These are phyloP conservation scores for Hymenochaete sp. DNA, from an alignment of 1,284 basidiomycete species.

Conservation along the genomic window DNA sequence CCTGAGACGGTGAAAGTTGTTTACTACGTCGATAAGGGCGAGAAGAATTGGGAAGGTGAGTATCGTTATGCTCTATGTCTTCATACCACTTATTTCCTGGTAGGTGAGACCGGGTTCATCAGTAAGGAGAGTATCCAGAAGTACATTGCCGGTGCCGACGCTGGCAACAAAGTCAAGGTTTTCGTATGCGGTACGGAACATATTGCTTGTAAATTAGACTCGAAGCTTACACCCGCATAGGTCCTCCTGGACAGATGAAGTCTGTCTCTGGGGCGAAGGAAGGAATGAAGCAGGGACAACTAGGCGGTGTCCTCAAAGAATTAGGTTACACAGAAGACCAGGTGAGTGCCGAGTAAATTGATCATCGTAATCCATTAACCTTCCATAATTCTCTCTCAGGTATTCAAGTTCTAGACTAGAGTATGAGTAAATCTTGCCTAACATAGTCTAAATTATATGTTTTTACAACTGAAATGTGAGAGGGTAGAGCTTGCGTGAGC, in stretches of 20 bases:
- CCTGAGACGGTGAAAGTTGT: slow-evolving; percentile 72
- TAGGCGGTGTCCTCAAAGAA: slow-evolving; percentile 80
- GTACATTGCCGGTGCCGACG: slow-evolving; percentile 59
- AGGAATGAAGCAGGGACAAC: slow-evolving; percentile 73
- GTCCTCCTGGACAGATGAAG: slow-evolving; percentile 79
- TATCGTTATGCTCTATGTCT: slow-evolving; percentile 17
- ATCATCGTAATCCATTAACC: background rate
- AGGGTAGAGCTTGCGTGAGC: too few relatives aligned
- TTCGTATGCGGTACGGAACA: slow-evolving; percentile 69
- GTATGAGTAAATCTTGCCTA: background rate
- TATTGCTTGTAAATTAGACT: background rate
- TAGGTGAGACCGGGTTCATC: slow-evolving; percentile 66
- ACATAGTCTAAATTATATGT: too few relatives aligned
- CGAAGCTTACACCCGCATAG: slow-evolving; percentile 28
- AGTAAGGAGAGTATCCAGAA: slow-evolving; percentile 63
- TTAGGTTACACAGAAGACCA: slow-evolving; percentile 81
- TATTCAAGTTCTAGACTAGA: slow-evolving; percentile 44
- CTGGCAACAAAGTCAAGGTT: slow-evolving; percentile 78
- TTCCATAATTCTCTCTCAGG: slow-evolving; percentile 29
- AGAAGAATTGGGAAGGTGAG: slow-evolving; percentile 62
- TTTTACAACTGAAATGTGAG: too few relatives aligned
- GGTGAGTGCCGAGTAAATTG: slow-evolving; percentile 32
- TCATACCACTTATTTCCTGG: background rate
- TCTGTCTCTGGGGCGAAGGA: slow-evolving; percentile 74
- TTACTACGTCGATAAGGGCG: slow-evolving; percentile 80